Evolutionary conservation across 2,329 filamentous ascomycete species (phyloP), one percentile per base, ranked within the genome.

Genomic region (Chrysosporium queenslandicum): DNA sequence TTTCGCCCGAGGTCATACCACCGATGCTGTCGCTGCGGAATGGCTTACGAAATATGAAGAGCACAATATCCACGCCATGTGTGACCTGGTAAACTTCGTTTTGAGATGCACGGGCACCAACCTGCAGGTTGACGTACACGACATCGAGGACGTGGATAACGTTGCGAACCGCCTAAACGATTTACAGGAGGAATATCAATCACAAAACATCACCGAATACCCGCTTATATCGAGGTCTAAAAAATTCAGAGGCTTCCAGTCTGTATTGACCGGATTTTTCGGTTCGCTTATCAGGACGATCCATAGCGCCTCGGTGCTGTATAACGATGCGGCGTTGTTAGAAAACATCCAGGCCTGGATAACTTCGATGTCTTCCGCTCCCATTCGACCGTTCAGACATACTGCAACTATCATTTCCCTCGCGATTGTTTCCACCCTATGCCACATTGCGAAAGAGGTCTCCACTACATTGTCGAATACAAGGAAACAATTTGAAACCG

Each of bases 311-410:
- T 85, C 86, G 21, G 71, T 87, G 18, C 72, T 98, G 47, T 94
- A 94, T 71, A 81, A 79, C 41, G 85, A 94, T 56, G 69, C 72
- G 32, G 78, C 83, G 27, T 74, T 98, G 47, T 81, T 94, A 63
- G 89, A 96, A 65, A 95, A 94, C 63, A 79, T 97, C 45, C 82
- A 89, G 60, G 78, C 87, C 53, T 98, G 92, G 92, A 77, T 96
- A 55, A 84, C 83, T 36, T 86, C 87, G 54, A 87, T 98, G 85
- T 92, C 91, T 2, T 92, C 88, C 3, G 90, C 89, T 0, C 78
- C 82, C 3, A 83, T 91, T 56, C 82, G 92, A 52, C 89, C 92
- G 1, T 96, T 98, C 69, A 81, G 92, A 58, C 92, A 98, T 68
- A 98, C 92, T 0, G 86, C 90, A 0, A 95, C 91, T 1, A 83